Base-by-base conservation (phyloP, 495 filamentous ascomycete species). In the Neurospora cerealis region DNA sequence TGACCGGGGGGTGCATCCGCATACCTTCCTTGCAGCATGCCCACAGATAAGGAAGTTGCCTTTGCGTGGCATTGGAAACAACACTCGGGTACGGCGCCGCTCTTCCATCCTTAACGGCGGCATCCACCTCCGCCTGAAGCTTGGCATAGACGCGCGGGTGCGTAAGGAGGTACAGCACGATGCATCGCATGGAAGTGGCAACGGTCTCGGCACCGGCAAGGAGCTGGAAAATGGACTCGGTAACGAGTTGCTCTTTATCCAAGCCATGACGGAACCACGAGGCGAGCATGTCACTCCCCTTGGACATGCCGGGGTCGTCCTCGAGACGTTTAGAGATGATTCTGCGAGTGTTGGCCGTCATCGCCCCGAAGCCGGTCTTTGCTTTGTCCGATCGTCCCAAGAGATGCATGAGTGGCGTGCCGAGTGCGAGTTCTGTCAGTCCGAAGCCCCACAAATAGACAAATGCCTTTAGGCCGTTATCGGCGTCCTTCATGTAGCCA, bases 191-290 rank as follows among this genome's bases (percentile, higher is more conserved):
- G 28, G 88, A 84, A 4, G 88, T 89, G 0, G 88, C 89, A 0
- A 88, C 89, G 7, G 90, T 90, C 73, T 92, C 90, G 19, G 85
- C 84, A 10, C 89, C 90, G 0, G 77, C 82, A 13, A 78, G 77
- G 74, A 84, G 72, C 73, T 80, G 77, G 41, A 83, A 82, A 80
- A 85, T 21, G 73, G 79, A 42, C 79, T 83, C 74, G 5, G 77
- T 79, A 73, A 82, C 78, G 6, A 82, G 74, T 72, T 87, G 80
- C 32, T 79, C 78, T 66, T 80, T 79, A 7, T 72, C 78, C 17
- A 88, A 74, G 32, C 83, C 85, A 66, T 85, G 80, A 36, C 72
- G 17, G 15, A 85, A 71, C 74, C 85, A 88, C 7, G 83, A 83
- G 11, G 82, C 79, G 10, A 86, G 73, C 83, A 86, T 85, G 70